These are phyloP conservation scores for Pseudopyricularia cyperi DNA, from an alignment of 2,329 filamentous ascomycete species.

Conservation along the genomic window DNA sequence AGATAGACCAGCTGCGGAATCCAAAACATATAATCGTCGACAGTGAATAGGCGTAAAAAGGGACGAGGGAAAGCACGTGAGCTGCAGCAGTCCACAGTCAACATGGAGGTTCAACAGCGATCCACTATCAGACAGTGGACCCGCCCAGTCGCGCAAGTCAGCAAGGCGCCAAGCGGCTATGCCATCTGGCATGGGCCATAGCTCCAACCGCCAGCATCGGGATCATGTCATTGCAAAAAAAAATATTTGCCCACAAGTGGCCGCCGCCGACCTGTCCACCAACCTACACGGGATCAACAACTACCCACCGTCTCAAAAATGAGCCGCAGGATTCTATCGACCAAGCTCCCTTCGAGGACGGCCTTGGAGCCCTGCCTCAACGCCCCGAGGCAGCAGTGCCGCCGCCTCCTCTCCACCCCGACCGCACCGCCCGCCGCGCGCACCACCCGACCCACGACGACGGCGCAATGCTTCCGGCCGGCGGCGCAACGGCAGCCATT, in stretches of 20 bases:
- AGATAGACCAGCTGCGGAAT: too few species aligned
- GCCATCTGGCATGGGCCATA: too few species aligned
- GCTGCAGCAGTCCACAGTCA: too few species aligned
- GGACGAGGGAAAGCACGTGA: too few species aligned
- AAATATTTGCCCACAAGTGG: background rate
- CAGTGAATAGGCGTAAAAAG: too few species aligned
- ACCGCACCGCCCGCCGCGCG: background rate
- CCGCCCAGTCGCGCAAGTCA: too few species aligned
- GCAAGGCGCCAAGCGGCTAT: too few species aligned
- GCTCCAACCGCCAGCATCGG: too few species aligned
- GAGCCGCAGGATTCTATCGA: background rate
- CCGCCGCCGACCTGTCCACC: background rate
- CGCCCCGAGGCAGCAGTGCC: background rate
- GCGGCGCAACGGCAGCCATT: conserved; percentile 13
- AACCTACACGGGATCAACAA: background rate
- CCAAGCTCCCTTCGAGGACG: background rate
- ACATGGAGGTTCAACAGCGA: too few species aligned
- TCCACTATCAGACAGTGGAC: too few species aligned
- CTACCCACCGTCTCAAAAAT: background rate
- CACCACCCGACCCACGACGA: background rate
- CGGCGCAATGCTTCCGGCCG: background rate
- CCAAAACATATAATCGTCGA: too few species aligned
- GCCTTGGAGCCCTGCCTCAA: background rate
- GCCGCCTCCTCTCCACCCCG: conserved; percentile 1
- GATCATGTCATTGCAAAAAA: too few species aligned